Base-by-base conservation (phyloP, 2,329 filamentous ascomycete genomes). In the Aspergillus vadensis region DNA sequence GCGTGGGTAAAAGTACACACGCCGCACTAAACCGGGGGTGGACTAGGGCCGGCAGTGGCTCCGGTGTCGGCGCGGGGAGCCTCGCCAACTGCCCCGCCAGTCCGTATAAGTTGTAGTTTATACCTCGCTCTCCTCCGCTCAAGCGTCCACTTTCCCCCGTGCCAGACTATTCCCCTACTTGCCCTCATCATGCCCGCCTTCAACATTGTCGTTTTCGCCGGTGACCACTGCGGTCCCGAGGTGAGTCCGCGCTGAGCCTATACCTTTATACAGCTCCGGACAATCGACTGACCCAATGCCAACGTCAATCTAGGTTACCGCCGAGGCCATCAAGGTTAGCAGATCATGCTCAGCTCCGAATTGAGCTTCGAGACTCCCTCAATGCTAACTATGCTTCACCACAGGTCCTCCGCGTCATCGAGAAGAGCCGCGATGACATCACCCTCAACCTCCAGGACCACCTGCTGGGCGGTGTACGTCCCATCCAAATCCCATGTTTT, bases 381-480 rank as follows among this genome's bases (percentile, higher is more conserved):
- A 39, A 63, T 17, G 10, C 27, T 51, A 19, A 30, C 4, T 15
- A 49, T 8, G 32, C 32, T 9, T 10, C 47, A 53, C 27, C 17
- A 30, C 71, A 96, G 91, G 81, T 95, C 67, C 85, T 98, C 73
- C 90, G 89, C 74, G 84, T 89, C 4, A 82, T 98, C 61, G 90
- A 96, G 81, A 85, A 88, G 70, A 80, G 82, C 68, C 88, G 86
- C 73, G 84, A 88, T 59, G 85, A 88, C 67, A 84, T 90, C 75
- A 89, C 89, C 71, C 97, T 98, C 82, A 92, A 95, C 76, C 89
- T 97, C 70, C 86, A 97, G 74, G 87, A 97, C 59, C 92, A 97
- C 75, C 84, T 96, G 59, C 86, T 99, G 60, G 93, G 95, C 72
- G 94, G 95, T 72, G 94, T 96, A 86, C 82, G 91, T 86, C 63